Conservation (phyloP, 78 protist species). For the Dictyostelium discoideum region dicty_2.7 NC_007089.4:4977501-4978000, state of each 20-base stretch:
- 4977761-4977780: conserved; percentile 81
- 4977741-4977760: conserved; percentile 65
- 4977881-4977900: conserved; percentile 84
- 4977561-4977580: neutral
- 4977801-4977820: conserved; percentile 93
- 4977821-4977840: conserved; percentile 78
- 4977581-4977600: neutral
- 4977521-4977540: conserved; percentile 51
- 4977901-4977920: conserved; percentile 90
- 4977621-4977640: neutral
- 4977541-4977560: neutral
- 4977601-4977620: neutral
- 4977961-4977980: conserved; percentile 92
- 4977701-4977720: conserved; percentile 92
- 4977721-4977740: conserved; percentile 93
- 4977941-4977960: conserved; percentile 94
- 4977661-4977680: conserved; percentile 72
- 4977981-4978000: conserved; percentile 74
- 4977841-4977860: conserved; percentile 55
- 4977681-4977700: conserved; percentile 88
- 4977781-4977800: conserved; percentile 97
- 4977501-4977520: conserved; percentile 88
- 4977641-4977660: neutral
- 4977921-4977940: conserved; percentile 87
- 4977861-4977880: conserved; percentile 48